phyloP scores from a whole-genome alignment of 345 rosid species.

The Citropsis articulata region DNA sequence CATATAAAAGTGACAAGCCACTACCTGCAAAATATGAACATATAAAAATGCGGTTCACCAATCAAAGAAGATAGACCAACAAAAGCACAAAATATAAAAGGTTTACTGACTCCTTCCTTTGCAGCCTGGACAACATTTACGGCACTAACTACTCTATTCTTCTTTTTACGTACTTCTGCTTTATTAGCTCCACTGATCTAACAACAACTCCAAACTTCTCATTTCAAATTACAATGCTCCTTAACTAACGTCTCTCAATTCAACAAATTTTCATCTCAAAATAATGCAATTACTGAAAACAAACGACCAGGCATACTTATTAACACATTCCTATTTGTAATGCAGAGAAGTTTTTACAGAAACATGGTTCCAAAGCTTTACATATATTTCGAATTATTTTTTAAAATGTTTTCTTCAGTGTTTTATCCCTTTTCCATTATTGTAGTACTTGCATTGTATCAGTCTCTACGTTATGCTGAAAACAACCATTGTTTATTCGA shows the following conservation, averaged over 20 bases:
- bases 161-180: background rate
- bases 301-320: background rate
- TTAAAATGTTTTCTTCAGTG: no score
- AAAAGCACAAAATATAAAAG: background rate
- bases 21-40: constrained; percentile 15
- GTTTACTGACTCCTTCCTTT: background rate
- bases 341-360: background rate
- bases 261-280: background rate
- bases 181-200: background rate
- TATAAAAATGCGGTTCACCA: background rate
- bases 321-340: background rate
- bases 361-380: background rate
- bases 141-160: background rate
- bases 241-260: background rate
- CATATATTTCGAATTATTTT: background rate
- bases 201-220: background rate
- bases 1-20: constrained; percentile 31
- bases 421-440: no score
- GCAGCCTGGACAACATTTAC: constrained; percentile 15
- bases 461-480: no score
- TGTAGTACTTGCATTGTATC: background rate
- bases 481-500: no score
- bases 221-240: background rate
- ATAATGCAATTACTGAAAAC: no score
- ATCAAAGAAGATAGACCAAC: background rate